Evolutionary conservation across 1,284 basidiomycete species (phyloP).

Genomic region (Cutaneotrichosporon sp.): DNA sequence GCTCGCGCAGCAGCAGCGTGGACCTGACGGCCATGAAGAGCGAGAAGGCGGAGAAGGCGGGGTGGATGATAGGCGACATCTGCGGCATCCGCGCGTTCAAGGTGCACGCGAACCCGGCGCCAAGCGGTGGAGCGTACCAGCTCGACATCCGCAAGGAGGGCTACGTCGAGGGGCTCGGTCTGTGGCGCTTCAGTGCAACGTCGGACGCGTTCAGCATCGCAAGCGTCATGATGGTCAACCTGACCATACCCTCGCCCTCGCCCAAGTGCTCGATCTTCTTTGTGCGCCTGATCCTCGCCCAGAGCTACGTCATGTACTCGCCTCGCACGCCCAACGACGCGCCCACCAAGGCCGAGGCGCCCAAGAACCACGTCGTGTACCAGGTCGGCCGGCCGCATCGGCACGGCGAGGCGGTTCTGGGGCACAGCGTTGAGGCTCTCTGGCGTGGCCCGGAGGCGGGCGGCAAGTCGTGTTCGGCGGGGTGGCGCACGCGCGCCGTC

Average conservation of each 20-base stretch:
- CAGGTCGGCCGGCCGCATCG: constrained; percentile 41
- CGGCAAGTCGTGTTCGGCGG: constrained; percentile 23
- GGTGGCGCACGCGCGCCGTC: constrained; percentile 41
- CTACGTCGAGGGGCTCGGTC: constrained; percentile 46
- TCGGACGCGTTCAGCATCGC: constrained; percentile 50
- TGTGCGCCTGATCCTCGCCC: constrained; percentile 43
- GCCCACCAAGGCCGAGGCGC: constrained; percentile 35
- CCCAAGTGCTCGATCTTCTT: constrained; percentile 48
- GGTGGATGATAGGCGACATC: constrained; percentile 50
- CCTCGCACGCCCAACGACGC: constrained; percentile 45
- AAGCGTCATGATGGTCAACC: constrained; percentile 38
- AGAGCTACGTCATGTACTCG: constrained; percentile 43
- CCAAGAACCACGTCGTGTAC: constrained; percentile 42
- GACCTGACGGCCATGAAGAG: constrained; percentile 5
- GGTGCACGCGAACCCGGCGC: constrained; percentile 47
- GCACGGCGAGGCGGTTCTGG: constrained; percentile 34
- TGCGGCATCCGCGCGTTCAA: constrained; percentile 36
- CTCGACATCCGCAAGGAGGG: constrained; percentile 48
- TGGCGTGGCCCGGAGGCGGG: constrained; percentile 44
- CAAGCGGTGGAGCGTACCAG: constrained; percentile 33
- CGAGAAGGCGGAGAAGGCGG: constrained; percentile 29
- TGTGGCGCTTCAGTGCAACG: constrained; percentile 43
- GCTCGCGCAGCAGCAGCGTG: constrained; percentile 15
- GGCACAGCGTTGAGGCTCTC: constrained; percentile 32
- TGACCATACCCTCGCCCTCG: constrained; percentile 40